Base-by-base conservation (phyloP, 139 green algal species). In the Coelastrella sp. region DNA sequence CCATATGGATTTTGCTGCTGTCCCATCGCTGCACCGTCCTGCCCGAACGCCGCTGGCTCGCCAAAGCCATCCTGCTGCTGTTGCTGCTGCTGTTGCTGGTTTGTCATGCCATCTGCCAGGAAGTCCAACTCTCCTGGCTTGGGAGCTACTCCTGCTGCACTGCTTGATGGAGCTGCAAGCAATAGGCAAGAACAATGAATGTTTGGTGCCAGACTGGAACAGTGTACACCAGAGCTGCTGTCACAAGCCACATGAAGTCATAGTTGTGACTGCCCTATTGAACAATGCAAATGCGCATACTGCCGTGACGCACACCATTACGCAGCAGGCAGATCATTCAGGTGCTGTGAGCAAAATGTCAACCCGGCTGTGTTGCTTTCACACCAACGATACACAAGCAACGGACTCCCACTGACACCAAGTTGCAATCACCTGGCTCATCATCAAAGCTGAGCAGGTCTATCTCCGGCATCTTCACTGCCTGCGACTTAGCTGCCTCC, bases 361-460 rank as follows among this genome's bases (percentile, higher is more conserved):
- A n/a, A n/a, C n/a, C n/a, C n/a, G n/a, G n/a, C n/a, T n/a, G n/a
- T n/a, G n/a, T n/a, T n/a, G n/a, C n/a, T n/a, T n/a, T n/a, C n/a
- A n/a, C n/a, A n/a, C n/a, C n/a, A n/a, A n/a, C n/a, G n/a, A n/a
- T n/a, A n/a, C n/a, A n/a, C n/a, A n/a, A n/a, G n/a, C n/a, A 19
- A 71, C 11, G 61, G 11, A 13, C 8, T 71, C 11, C 11, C 10
- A 71, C 11, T 71, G 61, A 19, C 68, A 76, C 16, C 22, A 17
- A 76, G 8, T 19, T 19, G 11, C 19, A 4, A 54, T 22, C 14
- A 86, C 80, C 80, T 75, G 80, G 82, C 10, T 88, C 82, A 22
- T 88, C 88, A 71, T 91, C 88, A 77, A 91, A 91, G 57, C 64
- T 87, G 22, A 91, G 88, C 58, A 91, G 71, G 68, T 91, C 88